Evolutionary conservation across 139 green algal species (phyloP).

Genomic region (Chlamydomonas incerta): DNA sequence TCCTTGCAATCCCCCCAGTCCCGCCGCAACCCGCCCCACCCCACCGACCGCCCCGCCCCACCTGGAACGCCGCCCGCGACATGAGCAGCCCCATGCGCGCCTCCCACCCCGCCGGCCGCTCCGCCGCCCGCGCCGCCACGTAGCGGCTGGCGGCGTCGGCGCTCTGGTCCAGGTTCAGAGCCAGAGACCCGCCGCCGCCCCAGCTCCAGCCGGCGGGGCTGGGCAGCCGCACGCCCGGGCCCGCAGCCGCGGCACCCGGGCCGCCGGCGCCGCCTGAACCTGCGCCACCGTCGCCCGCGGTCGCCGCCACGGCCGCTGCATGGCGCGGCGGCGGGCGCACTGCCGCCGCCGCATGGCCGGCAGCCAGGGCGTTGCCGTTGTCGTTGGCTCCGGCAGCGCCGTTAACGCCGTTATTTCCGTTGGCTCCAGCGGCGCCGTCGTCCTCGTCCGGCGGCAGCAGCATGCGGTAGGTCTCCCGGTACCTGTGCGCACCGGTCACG

Average conservation of each 20-base stretch:
- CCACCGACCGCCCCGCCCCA: neutral
- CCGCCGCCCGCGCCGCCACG: neutral
- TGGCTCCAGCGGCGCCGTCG: neutral
- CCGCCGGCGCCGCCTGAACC: neutral
- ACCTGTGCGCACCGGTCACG: neutral
- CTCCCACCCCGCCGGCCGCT: slow-evolving; percentile 30
- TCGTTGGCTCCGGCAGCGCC: too few species aligned
- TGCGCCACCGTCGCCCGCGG: too few species aligned
- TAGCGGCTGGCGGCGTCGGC: neutral
- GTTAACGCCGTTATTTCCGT: too few species aligned
- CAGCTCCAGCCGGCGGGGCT: neutral
- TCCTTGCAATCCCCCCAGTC: too few species aligned
- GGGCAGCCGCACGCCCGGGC: neutral
- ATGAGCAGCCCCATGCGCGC: slow-evolving; percentile 8
- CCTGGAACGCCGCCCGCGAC: neutral
- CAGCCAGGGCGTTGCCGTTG: too few species aligned
- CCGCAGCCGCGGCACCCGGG: neutral
- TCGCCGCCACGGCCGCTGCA: too few species aligned
- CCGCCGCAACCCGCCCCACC: too few species aligned
- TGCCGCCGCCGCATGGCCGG: too few species aligned
- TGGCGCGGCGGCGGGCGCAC: too few species aligned
- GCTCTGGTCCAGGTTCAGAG: neutral
- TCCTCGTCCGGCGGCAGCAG: slow-evolving; percentile 8
- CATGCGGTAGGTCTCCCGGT: slow-evolving; percentile 24
- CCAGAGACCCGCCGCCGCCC: neutral